Evolutionary conservation across 768 basidiomycete species (phyloP).

Genomic region (Tylopilus sp.): DNA sequence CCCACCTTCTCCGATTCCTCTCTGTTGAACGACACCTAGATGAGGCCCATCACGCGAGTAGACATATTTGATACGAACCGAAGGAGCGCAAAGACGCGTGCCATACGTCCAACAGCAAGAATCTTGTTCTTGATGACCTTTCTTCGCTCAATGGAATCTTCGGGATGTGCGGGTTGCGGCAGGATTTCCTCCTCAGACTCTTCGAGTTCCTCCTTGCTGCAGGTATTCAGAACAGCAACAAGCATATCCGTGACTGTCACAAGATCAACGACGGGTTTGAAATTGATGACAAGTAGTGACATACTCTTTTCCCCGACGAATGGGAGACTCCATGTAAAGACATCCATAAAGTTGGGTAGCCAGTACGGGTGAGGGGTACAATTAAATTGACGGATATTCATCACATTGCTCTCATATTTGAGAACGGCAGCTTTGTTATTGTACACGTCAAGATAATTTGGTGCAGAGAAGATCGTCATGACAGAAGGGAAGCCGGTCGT

Average conservation of each 20-base stretch:
- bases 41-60: neutral
- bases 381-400: constrained; percentile 98
- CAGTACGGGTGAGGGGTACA: constrained; percentile 95
- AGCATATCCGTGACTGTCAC: constrained; percentile 93
- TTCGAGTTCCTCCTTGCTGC: constrained; percentile 94
- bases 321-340: constrained; percentile 97
- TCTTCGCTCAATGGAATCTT: constrained; percentile 67
- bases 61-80: constrained; percentile 46
- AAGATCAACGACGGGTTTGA: constrained; percentile 1
- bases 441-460: constrained; percentile 97
- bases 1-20: constrained; percentile 98
- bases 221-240: constrained; percentile 92
- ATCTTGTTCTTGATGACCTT: constrained; percentile 98
- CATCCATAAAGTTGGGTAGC: constrained; percentile 99
- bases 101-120: constrained; percentile 94
- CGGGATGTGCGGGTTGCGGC: constrained; percentile 34
- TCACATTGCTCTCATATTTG: constrained; percentile 98
- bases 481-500: constrained; percentile 98
- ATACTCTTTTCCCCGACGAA: constrained; percentile 98
- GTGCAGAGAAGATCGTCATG: constrained; percentile 99
- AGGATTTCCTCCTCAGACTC: constrained; percentile 56
- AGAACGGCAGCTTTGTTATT: constrained; percentile 99
- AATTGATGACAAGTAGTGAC: neutral
- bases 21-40: constrained; percentile 37
- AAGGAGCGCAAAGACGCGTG: constrained; percentile 91